phyloP scores from a whole-genome alignment of 139 green algal species.

The Tetradesmus lagerheimii region DNA sequence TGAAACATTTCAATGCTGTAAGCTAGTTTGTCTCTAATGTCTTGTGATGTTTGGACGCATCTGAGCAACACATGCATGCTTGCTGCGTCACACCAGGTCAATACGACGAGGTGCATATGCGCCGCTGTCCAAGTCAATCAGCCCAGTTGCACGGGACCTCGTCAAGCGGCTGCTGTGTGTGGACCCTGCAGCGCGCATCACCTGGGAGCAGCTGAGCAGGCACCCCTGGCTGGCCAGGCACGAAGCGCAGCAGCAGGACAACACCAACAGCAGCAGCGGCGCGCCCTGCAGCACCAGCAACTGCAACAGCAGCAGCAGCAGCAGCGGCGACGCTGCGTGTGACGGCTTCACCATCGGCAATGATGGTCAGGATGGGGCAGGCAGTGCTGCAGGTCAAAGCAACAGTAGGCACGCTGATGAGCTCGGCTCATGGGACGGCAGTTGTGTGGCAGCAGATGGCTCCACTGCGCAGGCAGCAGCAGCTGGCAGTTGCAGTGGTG shows the following conservation, averaged over 20 bases:
- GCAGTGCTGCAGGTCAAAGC: background rate
- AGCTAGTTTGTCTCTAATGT: too few species aligned
- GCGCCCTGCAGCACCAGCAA: too few species aligned
- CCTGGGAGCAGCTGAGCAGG: conserved; percentile 53
- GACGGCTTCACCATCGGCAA: background rate
- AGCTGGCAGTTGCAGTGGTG: background rate
- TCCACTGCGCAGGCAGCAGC: background rate
- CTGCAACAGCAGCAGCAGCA: too few species aligned
- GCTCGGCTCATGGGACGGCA: background rate
- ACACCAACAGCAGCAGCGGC: background rate
- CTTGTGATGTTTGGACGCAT: too few species aligned
- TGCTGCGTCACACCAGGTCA: background rate
- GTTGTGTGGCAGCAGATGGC: background rate
- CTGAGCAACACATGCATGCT: background rate
- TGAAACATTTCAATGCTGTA: too few species aligned
- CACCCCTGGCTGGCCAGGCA: conserved; percentile 65
- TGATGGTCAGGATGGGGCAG: background rate
- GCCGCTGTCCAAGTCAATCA: conserved; percentile 51
- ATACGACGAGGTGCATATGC: conserved; percentile 50
- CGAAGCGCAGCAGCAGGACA: conserved; percentile 37
- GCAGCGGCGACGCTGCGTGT: background rate
- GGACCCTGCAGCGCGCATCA: conserved; percentile 76
- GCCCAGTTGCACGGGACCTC: conserved; percentile 54
- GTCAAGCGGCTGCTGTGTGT: conserved; percentile 80
- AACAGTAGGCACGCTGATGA: background rate